phyloP scores from a whole-genome alignment of 768 basidiomycete genomes.

The Tephrocybe sp. region DNA sequence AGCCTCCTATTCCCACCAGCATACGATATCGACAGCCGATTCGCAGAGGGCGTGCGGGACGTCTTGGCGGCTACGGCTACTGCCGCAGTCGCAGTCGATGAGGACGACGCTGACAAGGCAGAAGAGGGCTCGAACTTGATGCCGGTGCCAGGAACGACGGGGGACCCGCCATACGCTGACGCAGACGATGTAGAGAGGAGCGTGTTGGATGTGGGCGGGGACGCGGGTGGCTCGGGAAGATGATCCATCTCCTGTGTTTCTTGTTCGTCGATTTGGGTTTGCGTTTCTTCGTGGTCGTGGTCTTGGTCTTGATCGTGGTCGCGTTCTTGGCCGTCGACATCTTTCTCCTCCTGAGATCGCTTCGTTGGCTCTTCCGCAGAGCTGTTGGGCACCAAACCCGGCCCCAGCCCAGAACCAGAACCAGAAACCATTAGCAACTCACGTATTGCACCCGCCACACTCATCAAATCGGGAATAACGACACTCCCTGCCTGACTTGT shows the following conservation, averaged over 20 bases:
- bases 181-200: constrained; percentile 37
- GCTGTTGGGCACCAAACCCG: too few species aligned
- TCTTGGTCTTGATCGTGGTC: constrained; percentile 12
- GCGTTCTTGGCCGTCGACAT: constrained; percentile 22
- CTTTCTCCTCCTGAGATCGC: too few species aligned
- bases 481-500: too few species aligned
- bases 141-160: constrained; percentile 23
- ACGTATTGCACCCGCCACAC: constrained; percentile 16
- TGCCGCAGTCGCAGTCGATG: too few species aligned
- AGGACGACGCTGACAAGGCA: not conserved
- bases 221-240: constrained; percentile 57
- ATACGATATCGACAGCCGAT: constrained; percentile 93
- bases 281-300: constrained; percentile 15
- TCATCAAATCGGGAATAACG: not conserved
- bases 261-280: constrained; percentile 16
- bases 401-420: too few species aligned
- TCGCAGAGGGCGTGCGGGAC: constrained; percentile 62
- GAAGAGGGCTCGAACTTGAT: constrained; percentile 25
- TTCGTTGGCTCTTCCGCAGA: constrained; percentile 18
- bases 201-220: constrained; percentile 53
- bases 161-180: constrained; percentile 45
- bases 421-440: constrained; percentile 44
- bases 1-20: constrained; percentile 84
- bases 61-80: constrained; percentile 22
- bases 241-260: constrained; percentile 33